phyloP scores from a whole-genome alignment of 164 flowering plant genomes.

The Tetracentron sinense region DNA sequence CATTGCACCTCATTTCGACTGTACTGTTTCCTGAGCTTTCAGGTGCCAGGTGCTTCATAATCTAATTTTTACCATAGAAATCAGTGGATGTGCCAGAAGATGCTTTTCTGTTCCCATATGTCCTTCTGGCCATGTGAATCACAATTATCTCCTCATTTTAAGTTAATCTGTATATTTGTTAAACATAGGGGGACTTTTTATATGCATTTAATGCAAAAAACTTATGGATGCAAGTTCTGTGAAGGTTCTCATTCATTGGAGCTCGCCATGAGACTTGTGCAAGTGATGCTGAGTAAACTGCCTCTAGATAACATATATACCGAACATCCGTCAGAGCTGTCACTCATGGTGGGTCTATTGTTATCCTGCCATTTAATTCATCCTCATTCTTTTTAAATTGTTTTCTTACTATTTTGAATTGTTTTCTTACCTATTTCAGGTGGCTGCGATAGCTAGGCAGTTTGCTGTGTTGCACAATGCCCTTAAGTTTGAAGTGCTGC shows the following conservation, averaged over 20 bases:
- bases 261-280: slow-evolving; percentile 55
- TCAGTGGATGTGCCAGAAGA: not conserved
- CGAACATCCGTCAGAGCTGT: slow-evolving; percentile 41
- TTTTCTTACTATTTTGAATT: not conserved
- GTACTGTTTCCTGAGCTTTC: not conserved
- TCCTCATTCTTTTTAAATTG: not conserved
- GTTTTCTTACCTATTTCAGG: slow-evolving; percentile 41
- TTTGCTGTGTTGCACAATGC: slow-evolving; percentile 77
- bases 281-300: slow-evolving; percentile 47
- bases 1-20: not conserved
- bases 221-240: slow-evolving; percentile 12
- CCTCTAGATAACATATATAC: slow-evolving; percentile 38
- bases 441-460: slow-evolving; percentile 51
- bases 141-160: not conserved
- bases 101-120: not conserved
- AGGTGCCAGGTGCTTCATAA: not conserved
- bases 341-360: slow-evolving; percentile 46
- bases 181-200: not conserved
- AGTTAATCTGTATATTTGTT: not conserved
- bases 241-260: slow-evolving; percentile 70
- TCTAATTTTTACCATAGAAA: not conserved
- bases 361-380: slow-evolving; percentile 3
- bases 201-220: not conserved
- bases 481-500: slow-evolving; percentile 80
- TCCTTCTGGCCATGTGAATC: not conserved